Evolutionary conservation across 2,329 filamentous ascomycete species (phyloP).

Genomic region (Lachnum nothofagi): DNA sequence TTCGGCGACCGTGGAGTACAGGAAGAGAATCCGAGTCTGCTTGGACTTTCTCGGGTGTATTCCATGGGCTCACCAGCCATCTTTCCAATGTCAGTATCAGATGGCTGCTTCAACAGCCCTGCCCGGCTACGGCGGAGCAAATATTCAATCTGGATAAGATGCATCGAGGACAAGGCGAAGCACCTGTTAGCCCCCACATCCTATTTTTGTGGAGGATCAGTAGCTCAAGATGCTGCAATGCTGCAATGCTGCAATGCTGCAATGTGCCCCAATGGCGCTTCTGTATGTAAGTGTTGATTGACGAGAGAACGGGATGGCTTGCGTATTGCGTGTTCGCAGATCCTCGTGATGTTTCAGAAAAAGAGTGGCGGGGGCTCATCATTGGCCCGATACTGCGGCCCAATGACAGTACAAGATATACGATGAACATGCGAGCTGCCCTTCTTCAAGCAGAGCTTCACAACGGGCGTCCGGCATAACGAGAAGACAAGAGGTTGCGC

Average conservation of each 20-base stretch:
- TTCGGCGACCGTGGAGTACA: not conserved
- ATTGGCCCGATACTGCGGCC: not conserved
- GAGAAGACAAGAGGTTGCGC: too few relatives aligned
- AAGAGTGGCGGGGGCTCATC: not conserved
- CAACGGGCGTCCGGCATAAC: too few relatives aligned
- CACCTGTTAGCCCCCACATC: not conserved
- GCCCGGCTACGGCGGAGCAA: too few relatives aligned
- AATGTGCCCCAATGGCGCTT: too few relatives aligned
- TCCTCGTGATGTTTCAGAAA: not conserved
- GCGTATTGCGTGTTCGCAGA: not conserved
- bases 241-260: too few relatives aligned
- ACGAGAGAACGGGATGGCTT: not conserved
- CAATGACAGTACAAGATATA: too few relatives aligned
- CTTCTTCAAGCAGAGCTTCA: too few relatives aligned
- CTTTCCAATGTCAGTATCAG: not conserved
- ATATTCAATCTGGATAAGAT: not conserved
- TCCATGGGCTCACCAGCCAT: not conserved
- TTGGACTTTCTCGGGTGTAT: not conserved
- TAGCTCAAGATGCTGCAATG: too few relatives aligned
- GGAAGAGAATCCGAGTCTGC: slow-evolving; percentile 1
- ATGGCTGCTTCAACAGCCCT: too few relatives aligned
- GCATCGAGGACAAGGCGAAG: not conserved
- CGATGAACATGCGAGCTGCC: too few relatives aligned
- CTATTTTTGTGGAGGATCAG: not conserved
- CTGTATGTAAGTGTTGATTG: too few relatives aligned